Conservation (phyloP, 2,329 filamentous ascomycete species). For the Orbilia blumenaviensis region DNA sequence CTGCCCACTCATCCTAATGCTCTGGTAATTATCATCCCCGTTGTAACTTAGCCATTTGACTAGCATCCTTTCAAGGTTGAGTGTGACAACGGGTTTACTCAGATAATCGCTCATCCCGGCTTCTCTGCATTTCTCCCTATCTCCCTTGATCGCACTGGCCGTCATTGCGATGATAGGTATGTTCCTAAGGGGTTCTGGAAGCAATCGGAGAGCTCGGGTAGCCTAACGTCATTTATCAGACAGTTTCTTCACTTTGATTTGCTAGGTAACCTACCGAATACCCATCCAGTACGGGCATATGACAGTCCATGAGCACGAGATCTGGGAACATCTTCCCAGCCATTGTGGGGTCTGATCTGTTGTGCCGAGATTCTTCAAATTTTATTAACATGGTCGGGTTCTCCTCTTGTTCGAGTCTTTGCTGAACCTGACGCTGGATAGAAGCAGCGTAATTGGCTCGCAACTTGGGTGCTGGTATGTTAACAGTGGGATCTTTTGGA, state of each 20-base stretch:
- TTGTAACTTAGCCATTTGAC: conserved; percentile 47
- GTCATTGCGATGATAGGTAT: conserved; percentile 85
- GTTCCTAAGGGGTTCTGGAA: conserved; percentile 63
- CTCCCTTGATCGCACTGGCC: conserved; percentile 78
- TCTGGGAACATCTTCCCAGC: conserved; percentile 69
- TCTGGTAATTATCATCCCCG: conserved; percentile 43
- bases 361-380: neutral
- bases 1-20: conserved; percentile 44
- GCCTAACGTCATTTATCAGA: conserved; percentile 13
- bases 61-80: conserved; percentile 48
- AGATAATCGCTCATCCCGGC: conserved; percentile 82
- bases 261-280: conserved; percentile 32
- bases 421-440: conserved; percentile 40
- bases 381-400: neutral
- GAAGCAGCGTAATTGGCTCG: conserved; percentile 34
- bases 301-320: conserved; percentile 68
- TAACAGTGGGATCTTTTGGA: conserved; percentile 19
- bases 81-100: conserved; percentile 47
- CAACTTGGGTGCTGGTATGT: conserved; percentile 58
- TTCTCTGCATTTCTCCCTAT: conserved; percentile 75
- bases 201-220: conserved; percentile 59
- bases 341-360: neutral
- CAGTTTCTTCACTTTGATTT: neutral
- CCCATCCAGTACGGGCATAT: conserved; percentile 62
- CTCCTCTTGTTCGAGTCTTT: conserved; percentile 76